Evolutionary conservation across 352 stramenopile species (phyloP).

Genomic region (Globisporangium rhizosaccharum): DNA sequence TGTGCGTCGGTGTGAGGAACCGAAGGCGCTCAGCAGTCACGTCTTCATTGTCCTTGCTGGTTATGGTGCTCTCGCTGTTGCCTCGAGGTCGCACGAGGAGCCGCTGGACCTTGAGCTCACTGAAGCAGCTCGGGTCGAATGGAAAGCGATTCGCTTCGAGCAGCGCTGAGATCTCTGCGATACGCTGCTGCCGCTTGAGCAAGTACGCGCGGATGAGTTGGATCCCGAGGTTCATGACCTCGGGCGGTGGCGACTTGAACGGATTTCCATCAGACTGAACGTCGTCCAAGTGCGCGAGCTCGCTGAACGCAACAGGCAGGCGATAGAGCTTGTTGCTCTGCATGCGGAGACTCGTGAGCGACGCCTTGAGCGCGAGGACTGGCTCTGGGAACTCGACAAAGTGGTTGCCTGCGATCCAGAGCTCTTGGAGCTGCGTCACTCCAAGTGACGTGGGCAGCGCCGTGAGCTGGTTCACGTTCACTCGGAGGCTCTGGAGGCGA

Average conservation of each 20-base stretch:
- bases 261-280: constrained; percentile 69
- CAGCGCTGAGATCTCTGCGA: constrained; percentile 42
- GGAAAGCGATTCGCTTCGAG: constrained; percentile 28
- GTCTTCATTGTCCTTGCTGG: neutral
- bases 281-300: constrained; percentile 30
- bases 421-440: constrained; percentile 32
- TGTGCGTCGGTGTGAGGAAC: constrained; percentile 50
- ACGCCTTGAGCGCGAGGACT: constrained; percentile 34
- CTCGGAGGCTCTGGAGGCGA: constrained; percentile 28
- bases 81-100: constrained; percentile 17
- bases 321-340: constrained; percentile 71
- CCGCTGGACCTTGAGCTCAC: constrained; percentile 25
- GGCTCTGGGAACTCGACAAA: constrained; percentile 38
- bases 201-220: constrained; percentile 44
- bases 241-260: constrained; percentile 58
- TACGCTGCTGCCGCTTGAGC: constrained; percentile 49
- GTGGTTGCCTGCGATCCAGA: constrained; percentile 55
- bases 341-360: constrained; percentile 44
- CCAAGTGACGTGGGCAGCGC: constrained; percentile 39
- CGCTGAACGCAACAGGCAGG: constrained; percentile 51
- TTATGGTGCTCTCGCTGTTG: neutral
- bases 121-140: constrained; percentile 38
- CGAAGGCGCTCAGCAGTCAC: constrained; percentile 10
- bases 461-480: constrained; percentile 46
- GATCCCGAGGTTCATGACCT: constrained; percentile 58